Base-by-base conservation (phyloP, 306 rosid species). In the Betula pendula region DNA sequence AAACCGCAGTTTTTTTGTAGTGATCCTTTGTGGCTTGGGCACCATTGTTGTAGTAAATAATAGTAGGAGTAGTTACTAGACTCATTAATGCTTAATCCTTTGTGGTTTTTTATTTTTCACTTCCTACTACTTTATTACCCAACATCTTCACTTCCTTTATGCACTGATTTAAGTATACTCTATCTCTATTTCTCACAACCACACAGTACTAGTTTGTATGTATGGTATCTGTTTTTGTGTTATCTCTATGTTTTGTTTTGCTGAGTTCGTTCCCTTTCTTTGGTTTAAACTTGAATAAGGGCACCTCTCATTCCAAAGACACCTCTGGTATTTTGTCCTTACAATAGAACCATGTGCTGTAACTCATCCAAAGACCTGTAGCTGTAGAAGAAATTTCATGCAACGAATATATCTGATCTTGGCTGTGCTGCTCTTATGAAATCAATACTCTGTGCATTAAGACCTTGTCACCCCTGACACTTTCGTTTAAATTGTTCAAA, bases 371-470 rank as follows among this genome's bases (percentile, higher is more conserved):
- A 62, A 62, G 68, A 62, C 43, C 42, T 62, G 20, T 20, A 31
- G 6, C 42, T 62, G 68, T 22, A 15, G 22, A 62, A 62, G 43
- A 11, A 62, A 5, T 31, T 62, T 31, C 68, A 62, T 29, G 68
- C 40, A 62, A 62, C 31, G 68, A 31, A 62, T 27, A n/a, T n/a
- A n/a, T n/a, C n/a, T n/a, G n/a, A n/a, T 31, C 38, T 20, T 62
- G 43, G 43, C 68, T 62, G 68, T 62, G 68, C 68, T 6, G 42
- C 68, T 62, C 68, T 31, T 31, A 16, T 62, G 43, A 62, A 62
- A 62, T 62, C 68, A 62, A 62, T 20, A 14, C 22, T 62, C 7
- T 29, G 68, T 62, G 43, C 68, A 8, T 43, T n/a, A n/a, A n/a
- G n/a, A n/a, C n/a, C n/a, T n/a, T n/a, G n/a, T n/a, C n/a, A n/a